Percentiles rank a stretch among this genome's conserved stretches.
phyloP scores from a whole-genome alignment of 805 yeast genomes.

The Candida succiphila region DNA sequence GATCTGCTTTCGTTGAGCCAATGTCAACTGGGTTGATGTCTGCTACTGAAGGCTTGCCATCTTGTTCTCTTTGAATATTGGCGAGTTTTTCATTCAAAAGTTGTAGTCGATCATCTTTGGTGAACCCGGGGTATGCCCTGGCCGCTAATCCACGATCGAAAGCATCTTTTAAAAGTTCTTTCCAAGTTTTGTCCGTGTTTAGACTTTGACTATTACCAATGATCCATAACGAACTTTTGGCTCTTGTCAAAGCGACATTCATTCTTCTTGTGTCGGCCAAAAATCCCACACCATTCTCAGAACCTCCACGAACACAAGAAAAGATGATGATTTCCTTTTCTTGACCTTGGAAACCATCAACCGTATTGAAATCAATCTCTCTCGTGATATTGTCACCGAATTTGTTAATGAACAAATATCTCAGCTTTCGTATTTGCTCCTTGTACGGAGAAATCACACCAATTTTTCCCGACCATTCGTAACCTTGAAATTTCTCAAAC shows the following conservation, averaged over 20 bases:
- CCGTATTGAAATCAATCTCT: slow-evolving; percentile 82
- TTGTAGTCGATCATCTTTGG: slow-evolving; percentile 7
- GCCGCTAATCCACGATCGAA: slow-evolving; percentile 27
- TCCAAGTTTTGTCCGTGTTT: slow-evolving; percentile 62
- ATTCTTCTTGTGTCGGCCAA: slow-evolving; percentile 85
- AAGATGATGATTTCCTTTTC: slow-evolving; percentile 90
- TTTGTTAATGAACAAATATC: slow-evolving; percentile 41
- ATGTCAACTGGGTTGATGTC: not conserved
- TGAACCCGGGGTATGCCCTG: slow-evolving; percentile 16
- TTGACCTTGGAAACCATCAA: slow-evolving; percentile 98
- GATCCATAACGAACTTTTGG: slow-evolving; percentile 86
- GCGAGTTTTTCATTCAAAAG: not conserved
- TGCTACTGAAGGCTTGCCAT: not conserved
- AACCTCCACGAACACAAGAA: slow-evolving; percentile 88
- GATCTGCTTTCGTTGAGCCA: no score
- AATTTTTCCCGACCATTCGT: slow-evolving; percentile 58
- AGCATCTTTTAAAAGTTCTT: slow-evolving; percentile 58
- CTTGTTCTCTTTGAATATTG: not conserved
- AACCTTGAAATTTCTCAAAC: slow-evolving; percentile 34
- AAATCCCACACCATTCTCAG: slow-evolving; percentile 68
- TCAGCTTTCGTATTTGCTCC: slow-evolving; percentile 63
- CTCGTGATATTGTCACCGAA: slow-evolving; percentile 57
- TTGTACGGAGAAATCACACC: slow-evolving; percentile 95
- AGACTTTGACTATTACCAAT: slow-evolving; percentile 72
- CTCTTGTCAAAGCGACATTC: slow-evolving; percentile 96